Evolutionary conservation across 2,329 filamentous ascomycete species (phyloP), one percentile per base, ranked within the genome.

Genomic region (Macrophomina phaseolina): DNA sequence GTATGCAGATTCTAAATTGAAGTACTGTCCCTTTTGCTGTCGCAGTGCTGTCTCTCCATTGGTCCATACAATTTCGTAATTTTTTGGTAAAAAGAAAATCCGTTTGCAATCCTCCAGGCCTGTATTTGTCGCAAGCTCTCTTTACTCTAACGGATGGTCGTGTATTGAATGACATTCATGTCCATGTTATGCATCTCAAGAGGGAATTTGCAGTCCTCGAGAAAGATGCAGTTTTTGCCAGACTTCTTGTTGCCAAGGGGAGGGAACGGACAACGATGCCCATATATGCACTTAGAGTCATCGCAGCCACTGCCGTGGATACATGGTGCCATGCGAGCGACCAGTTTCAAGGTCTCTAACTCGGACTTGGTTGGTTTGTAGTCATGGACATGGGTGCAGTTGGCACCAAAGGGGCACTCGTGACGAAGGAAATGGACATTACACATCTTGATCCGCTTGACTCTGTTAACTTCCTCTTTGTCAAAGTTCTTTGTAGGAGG

Each of bases 301-400:
- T 86, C 80, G 71, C 87, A 90, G 14, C 81, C 81, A 60, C 83
- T 80, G 11, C 86, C 86, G 71, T 85, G 85, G 66, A 82, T 81
- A 72, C 87, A 90, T 30, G 87, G 86, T 3, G 86, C 87, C 85
- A 89, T 88, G 61, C 87, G 84, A 56, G 87, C 86, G 23, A 89
- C 85, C 30, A 86, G 83, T 32, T 82, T 82, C 65, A 89, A 76
- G n/a, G 83, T 83, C 23, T 81, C 79, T 60, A 84, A 73, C 71
- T 89, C 87, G 38, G 79, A 79, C 60, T 80, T 80, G n/a, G 78
- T 84, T 42, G 87, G 79, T 67, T 84, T 83, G 73, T 84, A 83
- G n/a, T 77, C 72, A 69, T 86, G 84, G 40, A 82, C 77, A 73
- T 89, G 86, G 8, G 85, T 85, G 72, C 87, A 90, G 16, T 75